These are phyloP conservation scores for Skeletonema potamos DNA, from an alignment of 108 stramenopile species.

Conservation along the genomic window DNA sequence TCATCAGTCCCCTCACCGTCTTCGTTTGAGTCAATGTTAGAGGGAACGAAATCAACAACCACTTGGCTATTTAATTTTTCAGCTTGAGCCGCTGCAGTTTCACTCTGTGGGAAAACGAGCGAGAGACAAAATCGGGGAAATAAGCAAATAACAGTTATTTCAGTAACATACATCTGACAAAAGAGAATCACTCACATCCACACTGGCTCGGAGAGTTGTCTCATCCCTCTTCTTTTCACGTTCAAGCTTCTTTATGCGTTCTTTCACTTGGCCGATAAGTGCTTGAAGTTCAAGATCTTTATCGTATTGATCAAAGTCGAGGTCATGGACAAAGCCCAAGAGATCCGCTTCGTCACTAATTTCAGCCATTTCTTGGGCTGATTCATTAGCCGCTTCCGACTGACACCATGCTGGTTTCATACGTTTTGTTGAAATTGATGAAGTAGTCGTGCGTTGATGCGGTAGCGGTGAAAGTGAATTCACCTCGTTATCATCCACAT, in stretches of 20 bases:
- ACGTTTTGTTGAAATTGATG: slow-evolving; percentile 1
- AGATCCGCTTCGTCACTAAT: slow-evolving; percentile 70
- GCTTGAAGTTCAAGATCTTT: slow-evolving; percentile 72
- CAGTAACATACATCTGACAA: too few species aligned
- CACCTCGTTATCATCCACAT: slow-evolving; percentile 6
- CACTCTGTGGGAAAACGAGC: slow-evolving; percentile 19
- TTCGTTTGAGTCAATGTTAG: slow-evolving; percentile 12
- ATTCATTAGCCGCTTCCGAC: slow-evolving; percentile 57
- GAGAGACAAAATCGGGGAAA: background rate
- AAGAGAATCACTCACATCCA: slow-evolving; percentile 33
- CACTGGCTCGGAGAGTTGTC: slow-evolving; percentile 27
- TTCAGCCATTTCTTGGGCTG: slow-evolving; percentile 28
- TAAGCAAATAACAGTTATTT: background rate
- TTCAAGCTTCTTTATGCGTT: slow-evolving; percentile 46
- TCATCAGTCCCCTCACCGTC: slow-evolving; percentile 36
- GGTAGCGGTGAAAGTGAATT: background rate
- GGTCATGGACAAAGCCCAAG: slow-evolving; percentile 67
- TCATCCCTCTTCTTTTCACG: slow-evolving; percentile 50
- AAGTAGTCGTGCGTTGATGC: background rate
- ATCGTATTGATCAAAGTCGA: slow-evolving; percentile 81
- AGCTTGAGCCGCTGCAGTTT: slow-evolving; percentile 37
- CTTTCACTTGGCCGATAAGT: slow-evolving; percentile 46
- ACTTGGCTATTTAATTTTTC: slow-evolving; percentile 18
- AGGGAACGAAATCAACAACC: slow-evolving; percentile 23
- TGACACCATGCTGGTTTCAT: slow-evolving; percentile 77